Percentiles rank a stretch among this genome's conserved stretches.
These are phyloP conservation scores for Hsuehochloa calcarea DNA, from an alignment of 176 grass and related monocot genomes.

Conservation along the genomic window DNA sequence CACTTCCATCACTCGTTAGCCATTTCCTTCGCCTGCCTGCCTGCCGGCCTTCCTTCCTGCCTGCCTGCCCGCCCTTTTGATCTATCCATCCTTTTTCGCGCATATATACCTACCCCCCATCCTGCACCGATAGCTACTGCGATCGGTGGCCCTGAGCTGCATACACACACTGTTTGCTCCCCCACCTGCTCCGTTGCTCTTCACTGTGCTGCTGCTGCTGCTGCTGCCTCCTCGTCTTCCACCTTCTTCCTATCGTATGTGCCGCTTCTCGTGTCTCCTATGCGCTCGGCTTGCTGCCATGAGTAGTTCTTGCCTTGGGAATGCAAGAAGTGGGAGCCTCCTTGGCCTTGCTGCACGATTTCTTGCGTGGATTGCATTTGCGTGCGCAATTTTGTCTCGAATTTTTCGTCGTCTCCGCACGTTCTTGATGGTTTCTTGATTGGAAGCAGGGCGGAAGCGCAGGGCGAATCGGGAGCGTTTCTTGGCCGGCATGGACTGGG, in stretches of 20 bases:
- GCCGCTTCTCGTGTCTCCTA: neutral
- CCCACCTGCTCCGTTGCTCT: neutral
- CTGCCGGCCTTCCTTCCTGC: neutral
- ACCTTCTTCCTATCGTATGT: slow-evolving; percentile 8
- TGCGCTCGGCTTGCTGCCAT: neutral
- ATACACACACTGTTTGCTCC: neutral
- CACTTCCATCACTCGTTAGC: neutral
- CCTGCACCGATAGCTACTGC: neutral
- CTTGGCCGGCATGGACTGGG: slow-evolving; percentile 63
- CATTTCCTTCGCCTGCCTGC: neutral
- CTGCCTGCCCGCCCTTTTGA: neutral
- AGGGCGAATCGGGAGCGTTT: neutral
- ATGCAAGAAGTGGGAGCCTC: neutral
- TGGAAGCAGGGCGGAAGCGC: neutral
- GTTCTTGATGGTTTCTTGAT: slow-evolving; percentile 30
- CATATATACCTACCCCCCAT: neutral
- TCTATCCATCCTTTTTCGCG: neutral
- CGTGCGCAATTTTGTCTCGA: neutral
- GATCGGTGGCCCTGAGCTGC: neutral
- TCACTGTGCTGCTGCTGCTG: neutral
- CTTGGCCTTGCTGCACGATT: neutral
- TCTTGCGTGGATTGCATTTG: neutral
- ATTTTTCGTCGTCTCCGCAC: neutral
- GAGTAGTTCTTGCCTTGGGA: neutral
- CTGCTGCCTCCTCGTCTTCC: neutral